Evolutionary conservation across 805 yeast genomes (phyloP).

Genomic region (Dipodascus albidus): DNA sequence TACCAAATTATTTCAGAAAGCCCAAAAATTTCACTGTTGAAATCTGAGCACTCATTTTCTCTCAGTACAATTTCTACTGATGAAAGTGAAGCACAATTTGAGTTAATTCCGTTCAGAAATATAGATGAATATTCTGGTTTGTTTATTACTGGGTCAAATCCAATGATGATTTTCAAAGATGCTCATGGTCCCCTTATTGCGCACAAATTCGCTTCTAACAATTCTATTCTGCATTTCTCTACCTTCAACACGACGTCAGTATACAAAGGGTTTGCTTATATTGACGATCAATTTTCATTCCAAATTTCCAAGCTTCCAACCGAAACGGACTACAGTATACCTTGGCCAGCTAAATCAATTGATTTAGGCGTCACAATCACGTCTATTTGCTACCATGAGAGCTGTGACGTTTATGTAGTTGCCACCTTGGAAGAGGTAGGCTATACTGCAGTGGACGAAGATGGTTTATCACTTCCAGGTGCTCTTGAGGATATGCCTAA

Average conservation of each 20-base stretch:
- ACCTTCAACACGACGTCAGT: slow-evolving; percentile 31
- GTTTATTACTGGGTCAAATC: slow-evolving; percentile 62
- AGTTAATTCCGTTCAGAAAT: slow-evolving; percentile 50
- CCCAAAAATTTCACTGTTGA: slow-evolving; percentile 38
- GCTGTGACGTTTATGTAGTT: slow-evolving; percentile 48
- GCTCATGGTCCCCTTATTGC: slow-evolving; percentile 52
- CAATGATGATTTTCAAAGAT: slow-evolving; percentile 57
- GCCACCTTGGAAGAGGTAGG: slow-evolving; percentile 49
- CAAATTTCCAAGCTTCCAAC: slow-evolving; percentile 29
- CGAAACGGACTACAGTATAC: slow-evolving; percentile 42
- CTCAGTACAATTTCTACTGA: slow-evolving; percentile 25
- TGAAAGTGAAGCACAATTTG: slow-evolving; percentile 29
- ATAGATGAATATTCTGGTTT: slow-evolving; percentile 49
- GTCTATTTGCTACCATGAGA: slow-evolving; percentile 57
- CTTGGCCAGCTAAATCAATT: slow-evolving; percentile 45
- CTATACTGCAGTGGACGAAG: slow-evolving; percentile 64
- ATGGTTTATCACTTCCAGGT: slow-evolving; percentile 53
- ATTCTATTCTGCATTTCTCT: slow-evolving; percentile 37
- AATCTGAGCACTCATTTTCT: slow-evolving; percentile 28
- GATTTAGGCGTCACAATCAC: slow-evolving; percentile 51
- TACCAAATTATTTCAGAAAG: slow-evolving; percentile 49
- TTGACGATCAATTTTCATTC: slow-evolving; percentile 60
- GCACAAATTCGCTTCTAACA: slow-evolving; percentile 49
- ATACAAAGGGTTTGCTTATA: slow-evolving; percentile 49
- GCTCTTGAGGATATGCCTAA: slow-evolving; percentile 36